Percentiles rank a stretch among this genome's conserved stretches.
These are phyloP conservation scores for Fonsecaea monophora DNA, from an alignment of 2,329 filamentous ascomycete genomes.

Conservation along the genomic window DNA sequence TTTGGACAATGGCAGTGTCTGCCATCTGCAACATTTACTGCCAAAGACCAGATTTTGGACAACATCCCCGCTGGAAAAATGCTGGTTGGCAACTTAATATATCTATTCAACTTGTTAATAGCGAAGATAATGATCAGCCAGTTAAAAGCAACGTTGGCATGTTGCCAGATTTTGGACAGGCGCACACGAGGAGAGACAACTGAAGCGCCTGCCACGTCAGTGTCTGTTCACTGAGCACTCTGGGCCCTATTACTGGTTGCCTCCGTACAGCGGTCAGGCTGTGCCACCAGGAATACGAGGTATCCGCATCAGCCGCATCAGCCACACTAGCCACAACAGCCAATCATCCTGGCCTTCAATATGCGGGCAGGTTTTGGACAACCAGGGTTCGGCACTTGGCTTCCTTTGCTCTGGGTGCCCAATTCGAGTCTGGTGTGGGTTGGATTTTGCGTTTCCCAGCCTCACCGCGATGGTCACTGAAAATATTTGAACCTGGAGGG, in stretches of 20 bases:
- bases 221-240: too few species aligned
- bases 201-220: neutral
- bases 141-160: neutral
- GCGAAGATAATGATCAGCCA: neutral
- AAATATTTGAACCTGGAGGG: neutral
- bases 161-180: slow-evolving; percentile 1
- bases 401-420: neutral
- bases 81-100: neutral
- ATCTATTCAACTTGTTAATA: neutral
- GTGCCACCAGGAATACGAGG: too few species aligned
- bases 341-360: neutral
- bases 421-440: neutral
- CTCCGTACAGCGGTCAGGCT: too few species aligned
- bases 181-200: neutral
- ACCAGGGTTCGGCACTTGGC: neutral
- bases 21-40: neutral
- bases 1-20: slow-evolving; percentile 4
- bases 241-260: too few species aligned
- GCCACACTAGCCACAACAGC: neutral
- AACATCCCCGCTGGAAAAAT: neutral
- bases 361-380: neutral
- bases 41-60: slow-evolving; percentile 4
- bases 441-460: neutral
- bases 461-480: neutral
- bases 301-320: too few species aligned